A percentile compares a stretch with the other conserved stretches of the same genome.
Conservation (phyloP, 306 rosid species). For the Erythrophleum fordii region DNA sequence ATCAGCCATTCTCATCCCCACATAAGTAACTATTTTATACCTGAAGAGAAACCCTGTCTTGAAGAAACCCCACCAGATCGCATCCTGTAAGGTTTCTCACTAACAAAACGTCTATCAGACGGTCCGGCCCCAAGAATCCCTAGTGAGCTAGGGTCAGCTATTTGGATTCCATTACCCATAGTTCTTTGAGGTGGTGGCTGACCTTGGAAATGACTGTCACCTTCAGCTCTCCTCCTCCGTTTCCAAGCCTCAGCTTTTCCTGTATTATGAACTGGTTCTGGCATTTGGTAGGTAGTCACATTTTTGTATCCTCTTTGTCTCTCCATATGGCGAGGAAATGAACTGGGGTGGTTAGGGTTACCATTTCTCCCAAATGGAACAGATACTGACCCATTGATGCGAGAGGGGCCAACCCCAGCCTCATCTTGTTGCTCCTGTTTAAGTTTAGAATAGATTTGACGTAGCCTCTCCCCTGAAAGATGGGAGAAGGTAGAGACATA, state of each 20-base stretch:
- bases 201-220: conserved; percentile 65
- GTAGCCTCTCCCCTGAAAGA: conserved; percentile 95
- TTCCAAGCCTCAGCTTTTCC: conserved; percentile 92
- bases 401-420: conserved; percentile 79
- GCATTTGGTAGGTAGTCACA: conserved; percentile 47
- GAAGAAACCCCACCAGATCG: conserved; percentile 73
- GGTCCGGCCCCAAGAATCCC: conserved; percentile 99
- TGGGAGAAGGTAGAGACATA: conserved; percentile 95
- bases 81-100: conserved; percentile 68
- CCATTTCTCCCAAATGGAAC: conserved; percentile 65
- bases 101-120: conserved; percentile 64
- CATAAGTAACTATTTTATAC: conserved; percentile 49
- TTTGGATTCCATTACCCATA: conserved; percentile 55
- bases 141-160: conserved; percentile 71
- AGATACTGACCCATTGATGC: conserved; percentile 63
- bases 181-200: conserved; percentile 69
- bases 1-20: conserved; percentile 47
- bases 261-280: conserved; percentile 65
- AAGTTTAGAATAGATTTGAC: conserved; percentile 90
- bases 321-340: conserved; percentile 55
- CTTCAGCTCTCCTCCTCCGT: conserved; percentile 78
- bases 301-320: conserved; percentile 70
- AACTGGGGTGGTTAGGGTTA: conserved; percentile 46
- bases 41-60: conserved; percentile 68
- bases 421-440: conserved; percentile 78